Conservation (phyloP, 2,329 filamentous ascomycete genomes). For the Penicillium glabrum region DNA sequence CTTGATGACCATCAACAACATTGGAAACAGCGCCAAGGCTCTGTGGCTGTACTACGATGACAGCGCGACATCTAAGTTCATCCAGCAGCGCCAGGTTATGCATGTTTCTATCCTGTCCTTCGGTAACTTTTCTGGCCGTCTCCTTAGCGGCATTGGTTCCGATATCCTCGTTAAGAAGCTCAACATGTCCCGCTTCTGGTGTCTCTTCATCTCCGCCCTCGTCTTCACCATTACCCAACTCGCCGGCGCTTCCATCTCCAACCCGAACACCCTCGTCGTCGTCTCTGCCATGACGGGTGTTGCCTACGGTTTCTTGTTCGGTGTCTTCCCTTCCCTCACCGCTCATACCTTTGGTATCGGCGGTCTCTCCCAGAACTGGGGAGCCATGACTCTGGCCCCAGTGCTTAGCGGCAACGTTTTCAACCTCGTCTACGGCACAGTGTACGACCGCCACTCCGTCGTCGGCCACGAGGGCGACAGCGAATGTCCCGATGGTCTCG, state of each 20-base stretch:
- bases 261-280: conserved; percentile 73
- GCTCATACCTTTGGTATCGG: conserved; percentile 89
- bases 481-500: conserved; percentile 72
- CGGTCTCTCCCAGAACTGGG: conserved; percentile 93
- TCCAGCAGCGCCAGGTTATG: conserved; percentile 79
- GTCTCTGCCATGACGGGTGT: conserved; percentile 84
- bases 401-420: conserved; percentile 88
- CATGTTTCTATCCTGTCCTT: conserved; percentile 94
- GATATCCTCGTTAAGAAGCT: conserved; percentile 84
- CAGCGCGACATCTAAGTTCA: conserved; percentile 68
- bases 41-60: conserved; percentile 86
- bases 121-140: conserved; percentile 78
- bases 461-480: conserved; percentile 68
- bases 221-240: conserved; percentile 81
- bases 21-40: conserved; percentile 83
- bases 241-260: conserved; percentile 69
- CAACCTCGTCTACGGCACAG: conserved; percentile 82
- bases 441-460: conserved; percentile 79
- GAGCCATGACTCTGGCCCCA: conserved; percentile 86
- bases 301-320: conserved; percentile 90
- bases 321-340: conserved; percentile 85
- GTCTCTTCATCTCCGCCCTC: conserved; percentile 71
- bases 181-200: conserved; percentile 84
- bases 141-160: conserved; percentile 80
- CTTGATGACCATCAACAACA: conserved; percentile 99